phyloP scores from a whole-genome alignment of 2,329 filamentous ascomycete genomes.

The Ophiostoma piceae region DNA sequence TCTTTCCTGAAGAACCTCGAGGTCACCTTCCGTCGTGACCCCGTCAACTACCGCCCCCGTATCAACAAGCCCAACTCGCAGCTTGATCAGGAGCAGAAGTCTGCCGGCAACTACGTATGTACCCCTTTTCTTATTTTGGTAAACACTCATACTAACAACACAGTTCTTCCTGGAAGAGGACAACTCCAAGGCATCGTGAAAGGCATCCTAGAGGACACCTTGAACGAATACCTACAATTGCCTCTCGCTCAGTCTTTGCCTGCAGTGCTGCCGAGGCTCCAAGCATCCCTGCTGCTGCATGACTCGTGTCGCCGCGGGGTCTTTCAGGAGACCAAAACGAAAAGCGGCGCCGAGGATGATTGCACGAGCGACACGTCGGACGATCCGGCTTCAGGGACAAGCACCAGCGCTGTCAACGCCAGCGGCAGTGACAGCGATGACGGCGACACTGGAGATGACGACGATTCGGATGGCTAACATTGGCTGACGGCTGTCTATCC shows the following conservation, averaged over 20 bases:
- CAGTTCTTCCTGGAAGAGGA: conserved; percentile 86
- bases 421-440: background rate
- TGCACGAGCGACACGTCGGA: conserved; percentile 23
- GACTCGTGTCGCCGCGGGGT: conserved; percentile 19
- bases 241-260: background rate
- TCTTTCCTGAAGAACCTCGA: conserved; percentile 92
- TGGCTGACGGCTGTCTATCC: conserved; percentile 58
- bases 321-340: conserved; percentile 20
- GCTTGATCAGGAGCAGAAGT: conserved; percentile 96
- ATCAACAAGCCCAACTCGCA: conserved; percentile 98
- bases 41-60: conserved; percentile 89
- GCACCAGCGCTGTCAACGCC: background rate
- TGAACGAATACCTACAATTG: conserved; percentile 9
- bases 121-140: conserved; percentile 30
- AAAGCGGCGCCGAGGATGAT: conserved; percentile 33
- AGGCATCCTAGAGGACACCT: conserved; percentile 49
- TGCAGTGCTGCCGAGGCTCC: background rate
- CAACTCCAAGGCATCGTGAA: conserved; percentile 54
- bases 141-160: conserved; percentile 37
- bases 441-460: conserved; percentile 51
- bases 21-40: conserved; percentile 97
- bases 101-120: conserved; percentile 75
- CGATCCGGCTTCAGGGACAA: background rate
- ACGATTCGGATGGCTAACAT: conserved; percentile 59
- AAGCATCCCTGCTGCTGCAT: conserved; percentile 16